Evolutionary conservation across 805 yeast species (phyloP).

Genomic region (Kuraishia hungarica): DNA sequence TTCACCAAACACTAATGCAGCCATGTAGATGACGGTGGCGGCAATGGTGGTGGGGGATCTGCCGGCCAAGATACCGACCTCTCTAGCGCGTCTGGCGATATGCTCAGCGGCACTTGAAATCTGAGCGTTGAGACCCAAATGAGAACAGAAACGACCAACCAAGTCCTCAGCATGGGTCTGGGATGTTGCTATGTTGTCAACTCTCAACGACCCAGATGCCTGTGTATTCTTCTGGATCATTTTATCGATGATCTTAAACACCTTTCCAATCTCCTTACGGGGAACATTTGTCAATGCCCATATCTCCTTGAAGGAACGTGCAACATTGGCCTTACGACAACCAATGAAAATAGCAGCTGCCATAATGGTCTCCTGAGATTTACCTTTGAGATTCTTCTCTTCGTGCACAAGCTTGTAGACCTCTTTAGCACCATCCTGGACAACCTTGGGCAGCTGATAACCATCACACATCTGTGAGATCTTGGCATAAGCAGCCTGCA

Average conservation of each 20-base stretch:
- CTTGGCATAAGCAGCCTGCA: constrained; percentile 82
- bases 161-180: constrained; percentile 92
- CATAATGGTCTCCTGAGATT: constrained; percentile 88
- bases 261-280: constrained; percentile 88
- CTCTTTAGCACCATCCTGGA: constrained; percentile 96
- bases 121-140: constrained; percentile 76
- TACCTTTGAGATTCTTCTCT: constrained; percentile 78
- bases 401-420: constrained; percentile 89
- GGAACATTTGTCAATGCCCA: constrained; percentile 94
- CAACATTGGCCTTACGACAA: constrained; percentile 88
- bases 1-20: constrained; percentile 78
- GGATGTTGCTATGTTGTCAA: constrained; percentile 53
- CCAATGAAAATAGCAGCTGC: constrained; percentile 95
- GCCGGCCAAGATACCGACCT: constrained; percentile 90
- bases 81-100: constrained; percentile 84
- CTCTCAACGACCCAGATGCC: constrained; percentile 30
- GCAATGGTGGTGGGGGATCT: constrained; percentile 96
- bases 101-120: constrained; percentile 89
- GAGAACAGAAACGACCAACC: constrained; percentile 93
- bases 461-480: constrained; percentile 97
- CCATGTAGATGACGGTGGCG: constrained; percentile 93
- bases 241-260: constrained; percentile 70
- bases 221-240: constrained; percentile 47
- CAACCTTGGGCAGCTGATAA: constrained; percentile 87
- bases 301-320: constrained; percentile 91